phyloP scores from a whole-genome alignment of 2,329 filamentous ascomycete genomes.

The Coleophoma cylindrospora region DNA sequence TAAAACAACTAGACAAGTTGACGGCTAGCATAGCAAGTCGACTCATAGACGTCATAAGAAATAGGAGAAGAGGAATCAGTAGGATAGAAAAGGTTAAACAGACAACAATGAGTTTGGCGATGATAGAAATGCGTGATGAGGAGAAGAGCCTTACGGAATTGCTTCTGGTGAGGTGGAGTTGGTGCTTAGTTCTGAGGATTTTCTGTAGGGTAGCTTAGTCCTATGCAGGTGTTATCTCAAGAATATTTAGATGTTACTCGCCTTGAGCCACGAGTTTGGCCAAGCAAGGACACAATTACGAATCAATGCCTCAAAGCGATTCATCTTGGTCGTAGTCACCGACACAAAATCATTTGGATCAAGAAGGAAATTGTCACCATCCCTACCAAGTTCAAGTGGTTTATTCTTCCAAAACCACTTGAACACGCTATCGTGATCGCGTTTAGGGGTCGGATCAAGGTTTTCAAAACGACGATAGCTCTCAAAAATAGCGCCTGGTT shows the following conservation, averaged over 20 bases:
- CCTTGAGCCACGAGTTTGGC: slow-evolving; percentile 6
- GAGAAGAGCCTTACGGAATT: slow-evolving; percentile 4
- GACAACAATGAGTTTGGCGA: slow-evolving; percentile 5
- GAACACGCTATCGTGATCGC: slow-evolving; percentile 9
- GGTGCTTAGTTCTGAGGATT: too few species aligned
- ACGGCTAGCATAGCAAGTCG: slow-evolving; percentile 4
- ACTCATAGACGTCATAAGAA: slow-evolving; percentile 9
- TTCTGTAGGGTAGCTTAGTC: too few species aligned
- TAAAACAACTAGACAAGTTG: slow-evolving; percentile 3
- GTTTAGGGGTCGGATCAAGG: slow-evolving; percentile 1
- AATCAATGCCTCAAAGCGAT: slow-evolving; percentile 6
- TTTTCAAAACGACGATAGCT: slow-evolving; percentile 1
- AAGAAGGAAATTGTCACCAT: slow-evolving; percentile 2
- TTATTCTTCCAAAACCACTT: slow-evolving; percentile 6
- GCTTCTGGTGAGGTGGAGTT: background rate
- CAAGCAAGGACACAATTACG: background rate
- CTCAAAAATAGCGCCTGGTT: slow-evolving; percentile 3
- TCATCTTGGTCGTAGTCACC: slow-evolving; percentile 1
- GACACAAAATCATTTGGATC: slow-evolving; percentile 8
- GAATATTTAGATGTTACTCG: background rate
- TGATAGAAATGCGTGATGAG: background rate
- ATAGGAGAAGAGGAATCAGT: slow-evolving; percentile 7
- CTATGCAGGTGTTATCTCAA: too few species aligned
- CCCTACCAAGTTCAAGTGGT: background rate
- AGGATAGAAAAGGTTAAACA: slow-evolving; percentile 4